phyloP scores from a whole-genome alignment of 371 early-diverging fungal species.

The Syncephalastrum monosporum region DNA sequence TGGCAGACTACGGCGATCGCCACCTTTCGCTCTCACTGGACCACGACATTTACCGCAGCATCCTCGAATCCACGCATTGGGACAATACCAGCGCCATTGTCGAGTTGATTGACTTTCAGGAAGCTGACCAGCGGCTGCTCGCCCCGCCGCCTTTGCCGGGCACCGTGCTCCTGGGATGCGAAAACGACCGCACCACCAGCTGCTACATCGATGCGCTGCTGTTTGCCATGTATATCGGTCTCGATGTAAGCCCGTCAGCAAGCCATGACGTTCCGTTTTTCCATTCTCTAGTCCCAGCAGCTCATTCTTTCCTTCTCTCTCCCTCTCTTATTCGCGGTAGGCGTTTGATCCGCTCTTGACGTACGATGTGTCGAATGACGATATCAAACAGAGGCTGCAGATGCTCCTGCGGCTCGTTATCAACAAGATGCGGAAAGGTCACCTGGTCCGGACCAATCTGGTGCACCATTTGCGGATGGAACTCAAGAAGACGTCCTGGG shows the following conservation, averaged over 20 bases:
- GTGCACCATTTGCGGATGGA: constrained; percentile 46
- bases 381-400: constrained; percentile 32
- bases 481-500: constrained; percentile 47
- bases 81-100: constrained; percentile 18
- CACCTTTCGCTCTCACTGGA: too few species aligned
- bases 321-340: neutral
- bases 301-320: too few species aligned
- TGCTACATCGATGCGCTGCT: constrained; percentile 55
- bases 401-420: constrained; percentile 49
- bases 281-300: neutral
- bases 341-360: constrained; percentile 43
- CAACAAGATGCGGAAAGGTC: constrained; percentile 50
- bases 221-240: constrained; percentile 56
- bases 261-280: neutral
- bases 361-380: constrained; percentile 16
- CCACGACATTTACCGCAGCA: neutral
- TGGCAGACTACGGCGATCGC: too few species aligned
- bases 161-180: constrained; percentile 34
- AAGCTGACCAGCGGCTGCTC: constrained; percentile 31
- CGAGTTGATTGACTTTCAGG: constrained; percentile 32
- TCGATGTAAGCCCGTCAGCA: neutral
- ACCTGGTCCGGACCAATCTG: constrained; percentile 37
- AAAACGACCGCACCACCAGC: constrained; percentile 52
- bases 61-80: constrained; percentile 29
- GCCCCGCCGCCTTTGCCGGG: constrained; percentile 2